Base-by-base conservation (phyloP, 2,329 filamentous ascomycete genomes). In the Myriosclerotinia scirpicola region DNA sequence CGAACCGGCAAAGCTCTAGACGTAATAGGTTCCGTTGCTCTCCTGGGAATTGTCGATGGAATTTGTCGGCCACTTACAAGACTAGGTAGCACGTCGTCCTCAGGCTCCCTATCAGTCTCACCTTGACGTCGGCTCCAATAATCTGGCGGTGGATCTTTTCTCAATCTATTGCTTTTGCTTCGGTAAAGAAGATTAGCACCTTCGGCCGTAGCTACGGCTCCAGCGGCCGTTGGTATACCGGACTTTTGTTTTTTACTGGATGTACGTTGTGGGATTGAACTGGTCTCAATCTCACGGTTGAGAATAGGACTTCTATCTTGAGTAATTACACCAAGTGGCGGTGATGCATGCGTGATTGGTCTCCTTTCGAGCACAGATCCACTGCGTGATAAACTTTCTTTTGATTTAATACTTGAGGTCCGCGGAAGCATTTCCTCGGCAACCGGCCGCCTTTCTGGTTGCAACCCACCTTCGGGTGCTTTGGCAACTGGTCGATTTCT, bases 161-260 rank as follows among this genome's bases (percentile, higher is more conserved):
- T 82, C 46, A 87, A 77, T 72, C 85, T 87, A 70, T 86, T 86
- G 71, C 84, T 87, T n/a, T 79, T 81, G 65, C 77, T 83, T 60
- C 83, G 80, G 20, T 76, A 75, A 52, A 79, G 71, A 7, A 26
- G 83, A 81, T 59, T 80, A 20, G 48, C 65, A 26, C 67, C 67
- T 50, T 62, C 69, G 36, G 55, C 66, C 26, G 64, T 62, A n/a
- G 52, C 70, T 40, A 63, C 68, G 54, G 62, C 67, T 14, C 53
- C 69, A 14, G 66, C 67, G 42, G 68, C 68, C 14, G 67, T 67
- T 68, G 73, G 72, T 59, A 79, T 80, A 3, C 78, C 80, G 8
- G 85, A 80, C 63, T 84, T 82, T 69, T 88, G 85, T n/a, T 85
- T 83, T 75, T 86, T 85, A 75, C 85, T 88, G 52, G 86, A 73